Evolutionary conservation across 1,284 basidiomycete species (phyloP).

Genomic region (Irpex sp.): DNA sequence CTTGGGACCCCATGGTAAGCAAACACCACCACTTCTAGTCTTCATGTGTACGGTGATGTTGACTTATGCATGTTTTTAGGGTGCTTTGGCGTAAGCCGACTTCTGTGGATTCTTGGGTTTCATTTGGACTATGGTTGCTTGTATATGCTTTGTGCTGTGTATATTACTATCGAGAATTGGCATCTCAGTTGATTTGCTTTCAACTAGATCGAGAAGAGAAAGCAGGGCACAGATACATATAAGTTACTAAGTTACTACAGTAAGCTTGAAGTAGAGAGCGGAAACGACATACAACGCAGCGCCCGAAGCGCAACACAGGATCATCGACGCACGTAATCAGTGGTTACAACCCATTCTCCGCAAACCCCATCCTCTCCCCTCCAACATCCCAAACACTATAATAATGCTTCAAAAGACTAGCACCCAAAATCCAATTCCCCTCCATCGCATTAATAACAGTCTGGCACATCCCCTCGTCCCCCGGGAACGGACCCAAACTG

Average conservation of each 20-base stretch:
- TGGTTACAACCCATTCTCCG: conserved; percentile 27
- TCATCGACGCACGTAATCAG: too few species aligned
- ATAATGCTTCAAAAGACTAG: conserved; percentile 49
- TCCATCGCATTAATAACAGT: conserved; percentile 53
- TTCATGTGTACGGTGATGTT: background rate
- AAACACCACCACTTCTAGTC: background rate
- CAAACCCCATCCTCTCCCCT: conserved; percentile 43
- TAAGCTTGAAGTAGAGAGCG: too few species aligned
- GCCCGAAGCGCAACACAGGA: too few species aligned
- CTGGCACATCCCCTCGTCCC: conserved; percentile 41
- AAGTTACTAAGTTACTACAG: too few species aligned
- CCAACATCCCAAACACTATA: conserved; percentile 54
- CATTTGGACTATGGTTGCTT: background rate
- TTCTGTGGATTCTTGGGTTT: background rate
- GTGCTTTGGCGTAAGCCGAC: conserved; percentile 2
- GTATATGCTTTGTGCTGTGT: background rate
- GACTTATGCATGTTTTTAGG: background rate
- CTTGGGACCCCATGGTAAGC: conserved; percentile 89
- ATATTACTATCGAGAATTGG: background rate
- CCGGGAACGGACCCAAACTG: conserved; percentile 49
- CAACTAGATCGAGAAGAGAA: too few species aligned
- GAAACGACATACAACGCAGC: too few species aligned
- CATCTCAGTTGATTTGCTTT: too few species aligned
- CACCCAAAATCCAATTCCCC: conserved; percentile 43
- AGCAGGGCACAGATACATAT: too few species aligned